Base-by-base conservation (phyloP, 352 stramenopile species). In the Pythium scleroteichum region DNA sequence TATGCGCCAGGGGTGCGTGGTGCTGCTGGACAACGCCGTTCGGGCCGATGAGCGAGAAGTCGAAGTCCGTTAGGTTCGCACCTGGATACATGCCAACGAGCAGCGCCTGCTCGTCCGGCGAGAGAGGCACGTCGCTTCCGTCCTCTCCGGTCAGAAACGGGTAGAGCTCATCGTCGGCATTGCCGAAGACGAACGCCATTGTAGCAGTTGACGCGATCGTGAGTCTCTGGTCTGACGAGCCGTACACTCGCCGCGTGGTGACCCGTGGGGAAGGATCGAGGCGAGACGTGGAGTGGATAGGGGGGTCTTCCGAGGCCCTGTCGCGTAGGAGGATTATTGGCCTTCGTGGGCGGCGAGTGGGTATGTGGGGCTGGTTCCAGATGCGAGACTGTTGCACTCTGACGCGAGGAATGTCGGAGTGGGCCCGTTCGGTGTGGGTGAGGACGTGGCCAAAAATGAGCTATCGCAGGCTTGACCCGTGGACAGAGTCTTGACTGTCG, bases 61-160 rank as follows among this genome's bases (percentile, higher is more conserved):
- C 79, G 53, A 89, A 73, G 64, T 89, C 79, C 23, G 73, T 71
- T 47, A 88, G 70, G 53, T 78, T 69, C 4, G 62, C 76, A 47
- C 75, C 54, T 0, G 75, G 73, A 67, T 87, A 87, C 27, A 82
- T 74, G 54, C 79, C 72, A 69, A 87, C 66, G 62, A 89, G 70
- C 56, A 86, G 71, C 53, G 70, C 65, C 57, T 82, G 73, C 57
- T 84, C 64, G 50, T 85, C 77, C 17, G 76, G 62, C 24, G 73
- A 84, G 6, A 78, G 58, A 24, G 64, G 54, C 16, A 76, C 64
- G 16, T 68, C 67, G 22, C 59, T 51, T 42, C 61, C 29, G 12
- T 73, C 64, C 23, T 73, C 69, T 2, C 67, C 66, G 29, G 29
- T 35, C 32, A 87, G 61, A 42, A 89, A 76, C 57, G 79, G 75